Percentiles rank a stretch among this genome's conserved stretches.
phyloP scores from a whole-genome alignment of 371 early-diverging fungal genomes.

The Chytridiales sp. region DNA sequence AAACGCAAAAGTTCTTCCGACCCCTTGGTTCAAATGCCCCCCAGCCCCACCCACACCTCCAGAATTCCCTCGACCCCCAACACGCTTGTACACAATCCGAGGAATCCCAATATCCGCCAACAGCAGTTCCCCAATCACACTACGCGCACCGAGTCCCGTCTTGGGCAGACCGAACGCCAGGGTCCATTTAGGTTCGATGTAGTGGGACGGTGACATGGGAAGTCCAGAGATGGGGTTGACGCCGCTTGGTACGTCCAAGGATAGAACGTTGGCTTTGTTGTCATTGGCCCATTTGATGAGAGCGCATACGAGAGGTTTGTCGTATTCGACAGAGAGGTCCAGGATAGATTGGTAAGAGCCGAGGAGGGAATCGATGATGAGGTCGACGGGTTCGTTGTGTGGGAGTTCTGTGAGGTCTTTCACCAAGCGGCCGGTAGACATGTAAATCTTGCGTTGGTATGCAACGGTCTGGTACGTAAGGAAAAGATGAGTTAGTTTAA shows the following conservation, averaged over 20 bases:
- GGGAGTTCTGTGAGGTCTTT: constrained; percentile 30
- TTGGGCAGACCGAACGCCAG: constrained; percentile 75
- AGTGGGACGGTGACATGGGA: constrained; percentile 30
- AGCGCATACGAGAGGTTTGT: constrained; percentile 50
- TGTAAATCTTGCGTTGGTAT: constrained; percentile 48
- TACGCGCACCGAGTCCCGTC: constrained; percentile 45
- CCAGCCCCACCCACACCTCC: constrained; percentile 39
- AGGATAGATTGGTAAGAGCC: constrained; percentile 62
- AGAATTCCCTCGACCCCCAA: constrained; percentile 56
- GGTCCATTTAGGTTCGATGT: constrained; percentile 62
- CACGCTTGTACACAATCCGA: constrained; percentile 58
- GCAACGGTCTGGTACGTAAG: constrained; percentile 29
- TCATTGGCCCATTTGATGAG: constrained; percentile 76
- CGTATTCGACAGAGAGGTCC: constrained; percentile 56
- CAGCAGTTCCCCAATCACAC: constrained; percentile 69
- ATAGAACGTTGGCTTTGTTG: constrained; percentile 64
- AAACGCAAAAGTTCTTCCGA: too few species aligned
- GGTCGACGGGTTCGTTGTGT: constrained; percentile 64
- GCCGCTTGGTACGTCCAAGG: constrained; percentile 75
- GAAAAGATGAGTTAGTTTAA: constrained; percentile 6
- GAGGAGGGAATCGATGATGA: constrained; percentile 75
- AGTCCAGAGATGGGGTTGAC: constrained; percentile 54
- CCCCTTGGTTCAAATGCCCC: constrained; percentile 1
- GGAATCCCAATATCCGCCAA: constrained; percentile 81
- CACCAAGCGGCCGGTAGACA: constrained; percentile 37